These are phyloP conservation scores for Graphilbum sp. DNA, from an alignment of 2,329 filamentous ascomycete genomes.

Conservation along the genomic window DNA sequence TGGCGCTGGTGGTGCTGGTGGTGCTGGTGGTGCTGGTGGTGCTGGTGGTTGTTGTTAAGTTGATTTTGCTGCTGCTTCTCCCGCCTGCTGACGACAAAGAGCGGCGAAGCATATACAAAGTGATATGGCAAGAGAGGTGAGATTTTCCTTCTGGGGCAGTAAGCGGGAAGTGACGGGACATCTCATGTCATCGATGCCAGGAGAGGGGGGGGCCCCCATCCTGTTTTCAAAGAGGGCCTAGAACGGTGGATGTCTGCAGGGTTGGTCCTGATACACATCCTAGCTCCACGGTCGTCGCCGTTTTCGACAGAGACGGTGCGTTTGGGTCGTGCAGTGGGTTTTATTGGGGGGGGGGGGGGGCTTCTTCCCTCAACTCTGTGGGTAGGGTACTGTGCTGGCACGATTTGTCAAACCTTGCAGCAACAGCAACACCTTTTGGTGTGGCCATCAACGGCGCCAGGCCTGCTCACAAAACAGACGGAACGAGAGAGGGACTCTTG, in stretches of 20 bases:
- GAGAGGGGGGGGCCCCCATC: conserved; percentile 10
- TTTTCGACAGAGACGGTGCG: conserved; percentile 4
- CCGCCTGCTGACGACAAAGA: background rate
- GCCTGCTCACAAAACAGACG: too few species aligned
- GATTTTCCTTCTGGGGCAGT: conserved; percentile 14
- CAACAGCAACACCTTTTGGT: too few species aligned
- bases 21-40: background rate
- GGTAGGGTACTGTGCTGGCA: too few species aligned
- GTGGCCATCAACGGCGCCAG: too few species aligned
- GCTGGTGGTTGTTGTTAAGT: background rate
- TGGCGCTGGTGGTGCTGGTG: too few species aligned
- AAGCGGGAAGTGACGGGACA: conserved; percentile 15
- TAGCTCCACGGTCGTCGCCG: conserved; percentile 6
- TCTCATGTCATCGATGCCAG: conserved; percentile 13
- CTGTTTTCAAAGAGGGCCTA: conserved; percentile 16
- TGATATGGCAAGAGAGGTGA: too few species aligned
- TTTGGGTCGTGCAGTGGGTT: conserved; percentile 16
- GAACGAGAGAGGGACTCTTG: too few species aligned
- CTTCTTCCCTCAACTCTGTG: too few species aligned
- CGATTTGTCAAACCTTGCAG: too few species aligned
- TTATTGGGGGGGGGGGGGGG: too few species aligned
- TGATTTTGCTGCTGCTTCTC: background rate
- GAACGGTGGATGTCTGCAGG: conserved; percentile 16
- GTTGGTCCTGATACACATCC: conserved; percentile 20
- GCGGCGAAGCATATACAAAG: background rate